A percentile compares a stretch with the other conserved stretches of the same genome.
Evolutionary conservation across 352 stramenopile species (phyloP).

Genomic region (Phytophthora aleatoria): DNA sequence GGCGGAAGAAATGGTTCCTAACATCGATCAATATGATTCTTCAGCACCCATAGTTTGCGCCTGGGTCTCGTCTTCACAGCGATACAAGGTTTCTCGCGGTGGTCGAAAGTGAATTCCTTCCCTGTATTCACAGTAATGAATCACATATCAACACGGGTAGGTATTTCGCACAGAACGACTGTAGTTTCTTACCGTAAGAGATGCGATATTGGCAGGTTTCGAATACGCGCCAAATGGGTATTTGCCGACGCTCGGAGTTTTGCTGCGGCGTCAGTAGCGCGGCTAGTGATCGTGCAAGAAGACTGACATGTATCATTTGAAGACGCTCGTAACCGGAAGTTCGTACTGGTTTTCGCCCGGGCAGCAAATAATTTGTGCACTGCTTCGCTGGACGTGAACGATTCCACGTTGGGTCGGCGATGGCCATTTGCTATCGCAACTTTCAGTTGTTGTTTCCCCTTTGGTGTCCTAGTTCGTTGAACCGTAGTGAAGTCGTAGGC

Average conservation of each 20-base stretch:
- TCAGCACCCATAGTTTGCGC: slow-evolving; percentile 24
- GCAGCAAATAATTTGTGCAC: slow-evolving; percentile 52
- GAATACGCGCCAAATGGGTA: slow-evolving; percentile 43
- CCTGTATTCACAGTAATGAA: slow-evolving; percentile 15
- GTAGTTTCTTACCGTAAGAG: slow-evolving; percentile 38
- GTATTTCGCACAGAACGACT: not conserved
- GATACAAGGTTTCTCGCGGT: slow-evolving; percentile 23
- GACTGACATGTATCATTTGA: not conserved
- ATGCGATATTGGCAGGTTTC: slow-evolving; percentile 46
- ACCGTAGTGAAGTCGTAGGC: slow-evolving; percentile 13
- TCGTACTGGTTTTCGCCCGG: slow-evolving; percentile 22
- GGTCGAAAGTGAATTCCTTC: slow-evolving; percentile 49
- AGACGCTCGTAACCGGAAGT: not conserved
- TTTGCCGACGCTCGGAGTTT: slow-evolving; percentile 39
- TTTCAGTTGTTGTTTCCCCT: slow-evolving; percentile 22
- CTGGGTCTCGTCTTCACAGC: slow-evolving; percentile 17
- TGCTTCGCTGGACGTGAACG: slow-evolving; percentile 43
- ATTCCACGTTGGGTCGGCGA: slow-evolving; percentile 38
- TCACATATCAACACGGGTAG: slow-evolving; percentile 7
- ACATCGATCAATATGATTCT: slow-evolving; percentile 36
- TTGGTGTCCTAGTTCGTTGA: slow-evolving; percentile 3
- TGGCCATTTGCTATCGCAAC: slow-evolving; percentile 35
- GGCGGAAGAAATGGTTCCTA: not conserved
- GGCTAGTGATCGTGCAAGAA: not conserved
- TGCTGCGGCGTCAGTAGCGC: slow-evolving; percentile 2